Evolutionary conservation across 2,329 filamentous ascomycete species (phyloP).

Genomic region (Trichoderma arundinaceum): DNA sequence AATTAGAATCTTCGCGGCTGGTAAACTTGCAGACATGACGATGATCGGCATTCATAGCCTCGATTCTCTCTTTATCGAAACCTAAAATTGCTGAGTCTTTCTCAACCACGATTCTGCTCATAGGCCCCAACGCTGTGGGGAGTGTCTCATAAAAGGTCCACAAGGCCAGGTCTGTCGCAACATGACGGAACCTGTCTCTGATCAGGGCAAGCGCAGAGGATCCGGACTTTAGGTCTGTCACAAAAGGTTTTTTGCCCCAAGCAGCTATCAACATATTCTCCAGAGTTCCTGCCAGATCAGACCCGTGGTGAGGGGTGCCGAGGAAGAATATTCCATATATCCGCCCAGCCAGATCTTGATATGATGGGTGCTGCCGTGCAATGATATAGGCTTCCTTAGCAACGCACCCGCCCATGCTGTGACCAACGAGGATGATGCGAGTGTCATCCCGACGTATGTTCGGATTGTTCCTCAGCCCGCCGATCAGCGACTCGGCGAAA

Average conservation of each 20-base stretch:
- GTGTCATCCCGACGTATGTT: constrained; percentile 10
- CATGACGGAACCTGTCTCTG: constrained; percentile 24
- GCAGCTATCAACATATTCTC: constrained; percentile 1
- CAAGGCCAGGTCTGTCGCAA: constrained; percentile 11
- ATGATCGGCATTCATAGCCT: constrained; percentile 28
- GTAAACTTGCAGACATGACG: constrained; percentile 24
- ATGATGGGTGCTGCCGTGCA: constrained; percentile 21
- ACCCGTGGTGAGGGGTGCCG: constrained; percentile 30
- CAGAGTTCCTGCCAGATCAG: constrained; percentile 13
- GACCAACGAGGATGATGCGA: constrained; percentile 21
- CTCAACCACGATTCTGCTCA: constrained; percentile 15
- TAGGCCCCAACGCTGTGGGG: constrained; percentile 1
- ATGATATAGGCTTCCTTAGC: constrained; percentile 29
- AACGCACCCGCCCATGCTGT: constrained; percentile 31
- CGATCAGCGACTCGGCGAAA: constrained; percentile 24
- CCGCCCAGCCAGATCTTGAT: constrained; percentile 21
- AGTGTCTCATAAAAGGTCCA: constrained; percentile 30
- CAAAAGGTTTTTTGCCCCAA: constrained; percentile 24
- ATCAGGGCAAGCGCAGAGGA: constrained; percentile 14
- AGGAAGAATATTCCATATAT: constrained; percentile 31
- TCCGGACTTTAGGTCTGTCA: constrained; percentile 13
- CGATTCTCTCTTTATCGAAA: constrained; percentile 23
- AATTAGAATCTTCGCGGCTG: constrained; percentile 11
- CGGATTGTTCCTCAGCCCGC: constrained; percentile 13
- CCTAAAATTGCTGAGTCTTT: constrained; percentile 27